Evolutionary conservation across 2,329 filamentous ascomycete genomes (phyloP), one percentile per base, ranked within the genome.

Genomic region (Diaporthe caulivora): DNA sequence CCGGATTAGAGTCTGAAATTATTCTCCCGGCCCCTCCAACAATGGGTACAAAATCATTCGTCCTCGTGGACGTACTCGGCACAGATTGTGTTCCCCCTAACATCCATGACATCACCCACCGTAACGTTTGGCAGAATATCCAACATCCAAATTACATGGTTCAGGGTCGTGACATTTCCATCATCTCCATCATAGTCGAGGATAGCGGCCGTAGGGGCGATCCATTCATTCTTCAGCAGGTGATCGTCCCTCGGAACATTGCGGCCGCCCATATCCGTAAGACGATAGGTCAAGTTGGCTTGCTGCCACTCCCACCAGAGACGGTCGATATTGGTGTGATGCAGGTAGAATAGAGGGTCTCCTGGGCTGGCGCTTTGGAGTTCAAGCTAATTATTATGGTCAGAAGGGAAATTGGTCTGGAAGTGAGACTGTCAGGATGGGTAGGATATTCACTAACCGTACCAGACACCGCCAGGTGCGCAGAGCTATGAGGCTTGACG

Each of bases 291-390:
- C 53, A 70, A 69, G 42, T 78, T 74, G 1, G 71, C 62, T 31
- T 75, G 67, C 72, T 82, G 80, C 80, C 80, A 81, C n/a, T 77
- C 65, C 78, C 79, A 80, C 78, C 78, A 81, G 18, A 77, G 54
- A 18, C 73, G 77, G 51, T 81, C 80, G 5, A 81, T 54, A 55
- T 77, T 80, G 9, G 76, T 75, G 65, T 81, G 80, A 57, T 81
- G 80, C 2, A 81, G 74, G 54, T 78, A 81, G 71, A 81, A 81
- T 11, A 81, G 29, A 0, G 80, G 80, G 67, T 81, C 80, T 87
- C 88, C 26, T 1, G 79, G 77, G 69, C 68, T 72, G 58, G 68
- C 71, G 24, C 71, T 76, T 24, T 74, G 64, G 21, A 78, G 75
- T 21, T 60, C 40, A 72, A 78, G 76, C 73, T 74, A 44, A 2